These are phyloP conservation scores for Lactuca saligna DNA, from an alignment of 129 eudicot species.

Conservation along the genomic window DNA sequence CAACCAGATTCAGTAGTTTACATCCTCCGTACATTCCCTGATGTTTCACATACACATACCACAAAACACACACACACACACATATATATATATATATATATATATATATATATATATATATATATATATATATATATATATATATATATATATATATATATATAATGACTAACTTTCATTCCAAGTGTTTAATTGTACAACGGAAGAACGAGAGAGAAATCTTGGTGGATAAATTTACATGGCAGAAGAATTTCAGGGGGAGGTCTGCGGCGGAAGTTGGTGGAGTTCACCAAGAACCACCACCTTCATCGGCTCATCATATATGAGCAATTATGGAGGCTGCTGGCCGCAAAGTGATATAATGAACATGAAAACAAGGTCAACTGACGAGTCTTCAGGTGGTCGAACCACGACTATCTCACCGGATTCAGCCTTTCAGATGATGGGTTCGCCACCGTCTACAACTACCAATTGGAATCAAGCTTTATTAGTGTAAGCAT, in stretches of 20 bases:
- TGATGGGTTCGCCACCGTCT: constrained; percentile 26
- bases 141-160: constrained; percentile 1
- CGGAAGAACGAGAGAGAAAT: not conserved
- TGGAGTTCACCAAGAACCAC: constrained; percentile 34
- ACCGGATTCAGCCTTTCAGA: constrained; percentile 35
- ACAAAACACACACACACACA: not conserved
- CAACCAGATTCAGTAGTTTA: constrained; percentile 32
- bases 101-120: constrained; percentile 17
- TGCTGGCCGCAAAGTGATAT: constrained; percentile 30
- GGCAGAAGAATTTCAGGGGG: constrained; percentile 43
- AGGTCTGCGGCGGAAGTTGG: constrained; percentile 37
- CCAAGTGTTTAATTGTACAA: constrained; percentile 7
- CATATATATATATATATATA: not conserved
- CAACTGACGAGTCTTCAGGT: constrained; percentile 32
- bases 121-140: not conserved
- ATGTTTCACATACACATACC: constrained; percentile 6
- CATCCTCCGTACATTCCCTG: constrained; percentile 27
- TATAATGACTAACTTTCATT: constrained; percentile 26
- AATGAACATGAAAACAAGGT: constrained; percentile 30
- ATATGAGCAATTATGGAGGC: constrained; percentile 10
- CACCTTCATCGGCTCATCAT: constrained; percentile 20
- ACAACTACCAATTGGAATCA: constrained; percentile 39
- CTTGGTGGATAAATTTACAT: constrained; percentile 4
- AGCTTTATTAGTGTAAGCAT: constrained; percentile 42
- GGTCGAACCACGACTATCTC: constrained; percentile 23